These are phyloP conservation scores for Stemphylium lycopersici DNA, from an alignment of 2,329 filamentous ascomycete species.

Conservation along the genomic window DNA sequence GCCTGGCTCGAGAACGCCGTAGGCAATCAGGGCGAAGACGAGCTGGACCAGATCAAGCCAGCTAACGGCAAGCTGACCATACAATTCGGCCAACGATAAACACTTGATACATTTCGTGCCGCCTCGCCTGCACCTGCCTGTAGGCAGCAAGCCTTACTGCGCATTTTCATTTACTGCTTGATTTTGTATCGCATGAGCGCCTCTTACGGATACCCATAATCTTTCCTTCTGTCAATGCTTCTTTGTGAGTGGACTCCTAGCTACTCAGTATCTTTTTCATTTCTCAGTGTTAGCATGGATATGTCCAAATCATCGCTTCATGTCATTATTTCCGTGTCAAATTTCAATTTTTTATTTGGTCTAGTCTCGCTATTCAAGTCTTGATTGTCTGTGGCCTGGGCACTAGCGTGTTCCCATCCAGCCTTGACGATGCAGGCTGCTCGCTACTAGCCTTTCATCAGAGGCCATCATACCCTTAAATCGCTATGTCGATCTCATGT, in stretches of 20 bases:
- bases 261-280: background rate
- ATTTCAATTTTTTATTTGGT: background rate
- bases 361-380: background rate
- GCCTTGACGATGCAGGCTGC: no score
- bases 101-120: slow-evolving; percentile 5
- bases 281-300: slow-evolving; percentile 1
- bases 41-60: slow-evolving; percentile 26
- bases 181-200: slow-evolving; percentile 18
- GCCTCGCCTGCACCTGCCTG: background rate
- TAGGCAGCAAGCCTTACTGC: slow-evolving; percentile 18
- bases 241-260: background rate
- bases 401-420: no score
- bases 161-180: slow-evolving; percentile 36
- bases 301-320: background rate
- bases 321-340: background rate
- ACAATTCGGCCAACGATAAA: slow-evolving; percentile 43
- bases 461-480: no score
- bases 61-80: slow-evolving; percentile 45
- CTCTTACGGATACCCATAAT: slow-evolving; percentile 39
- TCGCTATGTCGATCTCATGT: no score
- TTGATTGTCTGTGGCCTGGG: no score
- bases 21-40: slow-evolving; percentile 29
- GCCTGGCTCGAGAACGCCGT: slow-evolving; percentile 43
- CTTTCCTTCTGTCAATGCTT: background rate
- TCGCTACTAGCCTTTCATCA: no score